Evolutionary conservation across 1,139 yeast species (phyloP).

Genomic region (Debaryomyces nepalensis): DNA sequence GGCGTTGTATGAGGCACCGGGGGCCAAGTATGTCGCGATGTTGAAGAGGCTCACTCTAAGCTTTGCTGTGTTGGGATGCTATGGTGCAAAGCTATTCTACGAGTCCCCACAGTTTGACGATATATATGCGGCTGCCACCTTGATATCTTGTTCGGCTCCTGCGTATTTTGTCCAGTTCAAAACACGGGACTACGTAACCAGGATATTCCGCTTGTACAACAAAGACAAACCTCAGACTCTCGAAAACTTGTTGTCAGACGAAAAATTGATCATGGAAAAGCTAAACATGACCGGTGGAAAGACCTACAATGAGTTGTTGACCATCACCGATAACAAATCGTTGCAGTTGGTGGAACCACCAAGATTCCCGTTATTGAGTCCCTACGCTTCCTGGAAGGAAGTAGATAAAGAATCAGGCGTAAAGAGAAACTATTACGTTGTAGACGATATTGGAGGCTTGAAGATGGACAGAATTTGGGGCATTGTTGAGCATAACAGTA

Average conservation of each 20-base stretch:
- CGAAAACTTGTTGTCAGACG: slow-evolving; percentile 63
- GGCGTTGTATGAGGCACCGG: slow-evolving; percentile 62
- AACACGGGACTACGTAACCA: slow-evolving; percentile 69
- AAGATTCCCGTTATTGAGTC: slow-evolving; percentile 39
- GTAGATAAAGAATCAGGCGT: slow-evolving; percentile 39
- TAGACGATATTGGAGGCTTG: slow-evolving; percentile 78
- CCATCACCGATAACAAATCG: slow-evolving; percentile 46
- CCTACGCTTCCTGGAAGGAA: slow-evolving; percentile 67
- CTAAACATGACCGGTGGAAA: slow-evolving; percentile 68
- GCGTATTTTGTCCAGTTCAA: slow-evolving; percentile 57
- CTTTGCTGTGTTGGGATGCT: slow-evolving; percentile 57
- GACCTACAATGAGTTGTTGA: slow-evolving; percentile 63
- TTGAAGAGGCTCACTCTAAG: slow-evolving; percentile 58
- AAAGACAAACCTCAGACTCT: slow-evolving; percentile 66
- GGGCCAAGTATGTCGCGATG: slow-evolving; percentile 57
- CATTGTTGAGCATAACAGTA: slow-evolving; percentile 67
- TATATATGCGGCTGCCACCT: slow-evolving; percentile 51
- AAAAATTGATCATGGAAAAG: slow-evolving; percentile 70
- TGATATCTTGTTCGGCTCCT: slow-evolving; percentile 49
- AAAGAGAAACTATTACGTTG: slow-evolving; percentile 56
- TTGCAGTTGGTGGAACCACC: slow-evolving; percentile 43
- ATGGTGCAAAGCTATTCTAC: slow-evolving; percentile 58
- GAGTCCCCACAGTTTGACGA: slow-evolving; percentile 63
- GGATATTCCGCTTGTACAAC: slow-evolving; percentile 73
- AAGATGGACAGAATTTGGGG: slow-evolving; percentile 89